Evolutionary conservation across 2,329 filamentous ascomycete species (phyloP), one percentile per base, ranked within the genome.

Genomic region (Biscogniauxia marginata): DNA sequence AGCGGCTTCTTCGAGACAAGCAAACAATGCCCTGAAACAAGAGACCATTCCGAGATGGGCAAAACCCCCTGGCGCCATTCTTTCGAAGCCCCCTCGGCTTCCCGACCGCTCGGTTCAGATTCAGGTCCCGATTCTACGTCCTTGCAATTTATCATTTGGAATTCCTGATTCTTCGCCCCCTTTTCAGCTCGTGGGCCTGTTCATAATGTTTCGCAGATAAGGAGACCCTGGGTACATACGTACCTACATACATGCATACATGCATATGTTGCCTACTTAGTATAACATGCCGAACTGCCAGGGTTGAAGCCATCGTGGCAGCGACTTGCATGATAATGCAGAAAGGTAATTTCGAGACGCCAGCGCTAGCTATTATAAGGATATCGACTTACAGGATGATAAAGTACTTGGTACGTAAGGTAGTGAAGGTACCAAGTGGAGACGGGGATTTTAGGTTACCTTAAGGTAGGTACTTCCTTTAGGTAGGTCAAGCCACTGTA

Each of bases 31-130:
- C 30, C 49, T 39, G 20, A 23, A 51, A 43, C 25, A 25, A 34
- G 9, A 34, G 23, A 19, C 47, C 22, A 30, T 46, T 46, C 44
- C 44, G 18, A 46, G 44, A 22, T 46, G 44, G 20, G 44, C 44
- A 21, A 7, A 20, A 22, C 20, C 22, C 34, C 25, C 18, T 51
- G 25, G 13, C 30, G 30, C 30, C 30, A n/a, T 39, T 16, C 30
- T 13, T 9, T 39, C 9, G 25, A 7, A 22, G 25, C 20, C 46
- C 46, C 22, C 20, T 46, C 44, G 44, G n/a, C 21, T 34, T 52
- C 50, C 50, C 50, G 44, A 52, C 43, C 39, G 50, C 50, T 52
- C 50, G 50, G 50, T 52, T 47, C 50, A 52, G 50, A 52, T 52
- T 46, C 50, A 47, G 50, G 46, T 46, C 50, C 44, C 44, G 39